These are phyloP conservation scores for Quercus phellos DNA, from an alignment of 331 rosid genomes.

Conservation along the genomic window DNA sequence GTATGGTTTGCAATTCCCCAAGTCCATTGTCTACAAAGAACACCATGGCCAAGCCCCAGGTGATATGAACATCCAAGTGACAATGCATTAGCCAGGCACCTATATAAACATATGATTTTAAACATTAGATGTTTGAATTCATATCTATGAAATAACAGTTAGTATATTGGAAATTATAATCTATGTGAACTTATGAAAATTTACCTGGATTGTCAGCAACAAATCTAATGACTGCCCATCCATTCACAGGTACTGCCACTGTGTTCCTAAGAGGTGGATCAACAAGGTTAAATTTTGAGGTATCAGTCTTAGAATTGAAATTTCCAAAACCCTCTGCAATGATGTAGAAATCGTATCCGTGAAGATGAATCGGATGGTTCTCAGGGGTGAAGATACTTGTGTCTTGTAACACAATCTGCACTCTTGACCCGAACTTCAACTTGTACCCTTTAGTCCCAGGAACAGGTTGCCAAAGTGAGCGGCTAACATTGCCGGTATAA, in stretches of 20 bases:
- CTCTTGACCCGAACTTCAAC: conserved; percentile 69
- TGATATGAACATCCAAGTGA: conserved; percentile 90
- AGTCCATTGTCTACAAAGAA: conserved; percentile 75
- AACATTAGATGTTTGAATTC: not conserved
- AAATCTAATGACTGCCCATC: conserved; percentile 93
- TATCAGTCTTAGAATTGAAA: conserved; percentile 58
- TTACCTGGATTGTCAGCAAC: conserved; percentile 96
- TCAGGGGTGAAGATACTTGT: conserved; percentile 75
- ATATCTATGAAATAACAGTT: not conserved
- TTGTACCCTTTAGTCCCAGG: conserved; percentile 57
- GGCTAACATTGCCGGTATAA: conserved; percentile 84
- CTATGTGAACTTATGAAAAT: not conserved
- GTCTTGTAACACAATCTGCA: conserved; percentile 79
- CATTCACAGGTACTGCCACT: conserved; percentile 71
- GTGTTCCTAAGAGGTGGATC: conserved; percentile 92
- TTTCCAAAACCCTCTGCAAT: conserved; percentile 90
- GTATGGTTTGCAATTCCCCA: conserved; percentile 61
- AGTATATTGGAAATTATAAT: not conserved
- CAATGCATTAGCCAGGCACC: conserved; percentile 95
- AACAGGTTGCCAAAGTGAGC: conserved; percentile 68
- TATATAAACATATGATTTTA: conserved; percentile 15
- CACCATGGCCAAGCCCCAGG: conserved; percentile 90
- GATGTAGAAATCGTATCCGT: conserved; percentile 85
- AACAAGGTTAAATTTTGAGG: conserved; percentile 67
- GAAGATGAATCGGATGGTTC: conserved; percentile 92